Conservation (phyloP, 148 eudicot genomes). For the Linanthus parryae region DNA sequence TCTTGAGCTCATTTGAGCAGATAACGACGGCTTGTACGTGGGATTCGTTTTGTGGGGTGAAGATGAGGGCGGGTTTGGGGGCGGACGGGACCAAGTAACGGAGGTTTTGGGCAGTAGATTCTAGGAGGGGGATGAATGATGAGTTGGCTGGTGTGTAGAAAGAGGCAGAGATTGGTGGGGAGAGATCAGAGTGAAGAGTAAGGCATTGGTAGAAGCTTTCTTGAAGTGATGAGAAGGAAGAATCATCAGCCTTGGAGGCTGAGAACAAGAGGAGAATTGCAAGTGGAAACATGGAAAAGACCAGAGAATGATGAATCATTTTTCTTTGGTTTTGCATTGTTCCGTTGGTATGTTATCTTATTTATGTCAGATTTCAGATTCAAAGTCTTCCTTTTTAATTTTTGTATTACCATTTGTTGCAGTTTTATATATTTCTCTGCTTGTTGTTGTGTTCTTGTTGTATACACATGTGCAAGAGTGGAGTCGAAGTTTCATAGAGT, state of each 20-base stretch:
- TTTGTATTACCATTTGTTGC: too few relatives aligned
- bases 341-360: too few relatives aligned
- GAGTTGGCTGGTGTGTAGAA: conserved; percentile 20
- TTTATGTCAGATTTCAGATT: too few relatives aligned
- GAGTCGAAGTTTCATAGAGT: too few relatives aligned
- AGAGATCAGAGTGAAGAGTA: conserved; percentile 8
- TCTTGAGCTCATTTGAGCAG: conserved; percentile 15
- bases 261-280: background rate
- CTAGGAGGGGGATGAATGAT: conserved; percentile 20
- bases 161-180: conserved; percentile 19
- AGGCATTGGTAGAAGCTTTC: conserved; percentile 26
- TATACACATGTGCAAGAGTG: too few relatives aligned
- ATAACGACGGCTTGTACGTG: conserved; percentile 28
- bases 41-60: conserved; percentile 22
- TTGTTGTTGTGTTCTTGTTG: too few relatives aligned
- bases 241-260: background rate
- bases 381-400: too few relatives aligned
- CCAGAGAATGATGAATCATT: too few relatives aligned
- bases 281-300: too few relatives aligned
- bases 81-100: conserved; percentile 15
- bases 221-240: conserved; percentile 11
- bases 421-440: too few relatives aligned
- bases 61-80: conserved; percentile 25
- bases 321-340: too few relatives aligned
- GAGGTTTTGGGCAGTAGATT: conserved; percentile 30